A percentile compares a stretch with the other conserved stretches of the same genome.
These are phyloP conservation scores for Amaranthus hypochondriacus DNA, from an alignment of 148 eudicot species.

Conservation along the genomic window DNA sequence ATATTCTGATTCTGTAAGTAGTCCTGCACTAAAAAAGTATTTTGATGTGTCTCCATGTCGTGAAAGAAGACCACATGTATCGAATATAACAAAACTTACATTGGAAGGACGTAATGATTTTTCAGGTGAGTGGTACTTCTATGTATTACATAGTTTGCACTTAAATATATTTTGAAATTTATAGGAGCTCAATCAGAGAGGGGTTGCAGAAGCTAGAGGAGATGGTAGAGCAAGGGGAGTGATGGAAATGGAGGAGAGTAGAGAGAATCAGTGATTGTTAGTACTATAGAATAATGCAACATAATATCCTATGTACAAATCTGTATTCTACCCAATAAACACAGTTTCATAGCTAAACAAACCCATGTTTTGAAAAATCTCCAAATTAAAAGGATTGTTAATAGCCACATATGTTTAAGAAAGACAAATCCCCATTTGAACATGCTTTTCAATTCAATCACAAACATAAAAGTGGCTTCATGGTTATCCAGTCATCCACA, in stretches of 20 bases:
- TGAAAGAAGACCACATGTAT: constrained; percentile 24
- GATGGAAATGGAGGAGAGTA: not conserved
- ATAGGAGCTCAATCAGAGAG: not conserved
- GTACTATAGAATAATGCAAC: not conserved
- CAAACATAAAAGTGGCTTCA: no score
- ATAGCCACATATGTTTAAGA: no score
- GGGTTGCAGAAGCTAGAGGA: not conserved
- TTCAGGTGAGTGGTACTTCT: constrained; percentile 40
- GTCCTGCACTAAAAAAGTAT: constrained; percentile 16
- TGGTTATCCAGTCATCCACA: no score
- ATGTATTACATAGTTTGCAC: not conserved
- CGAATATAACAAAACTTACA: constrained; percentile 58
- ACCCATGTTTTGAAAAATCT: no score
- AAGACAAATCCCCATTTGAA: no score
- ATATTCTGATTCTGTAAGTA: constrained; percentile 35
- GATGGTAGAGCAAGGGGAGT: not conserved
- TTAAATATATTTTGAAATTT: not conserved
- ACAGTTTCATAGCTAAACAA: not conserved
- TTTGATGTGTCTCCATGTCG: constrained; percentile 21
- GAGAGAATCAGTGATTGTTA: not conserved
- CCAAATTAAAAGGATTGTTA: no score
- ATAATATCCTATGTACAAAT: not conserved
- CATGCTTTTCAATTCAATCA: no score
- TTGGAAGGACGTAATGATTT: constrained; percentile 79
- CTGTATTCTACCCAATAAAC: not conserved